These are phyloP conservation scores for Candida pseudofarinosa DNA, from an alignment of 805 yeast genomes.

Conservation along the genomic window DNA sequence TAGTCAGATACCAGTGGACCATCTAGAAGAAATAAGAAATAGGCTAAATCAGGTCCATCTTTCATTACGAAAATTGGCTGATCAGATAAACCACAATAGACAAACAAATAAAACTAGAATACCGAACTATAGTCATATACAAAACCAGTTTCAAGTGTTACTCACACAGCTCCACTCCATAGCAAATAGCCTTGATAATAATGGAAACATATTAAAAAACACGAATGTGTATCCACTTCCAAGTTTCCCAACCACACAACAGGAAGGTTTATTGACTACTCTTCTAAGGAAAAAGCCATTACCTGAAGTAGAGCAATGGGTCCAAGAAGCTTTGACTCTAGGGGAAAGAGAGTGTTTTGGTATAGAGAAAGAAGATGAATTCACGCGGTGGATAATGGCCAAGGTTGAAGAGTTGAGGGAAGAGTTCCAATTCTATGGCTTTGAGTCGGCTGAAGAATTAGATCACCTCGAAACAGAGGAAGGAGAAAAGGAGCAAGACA, in stretches of 20 bases:
- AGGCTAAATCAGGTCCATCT: constrained; percentile 40
- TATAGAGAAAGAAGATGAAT: constrained; percentile 49
- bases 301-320: constrained; percentile 91
- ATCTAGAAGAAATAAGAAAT: constrained; percentile 38
- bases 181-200: constrained; percentile 61
- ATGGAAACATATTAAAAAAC: constrained; percentile 52
- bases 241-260: constrained; percentile 78
- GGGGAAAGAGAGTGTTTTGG: constrained; percentile 23
- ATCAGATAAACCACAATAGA: constrained; percentile 32
- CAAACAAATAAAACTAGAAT: constrained; percentile 33
- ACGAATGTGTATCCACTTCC: constrained; percentile 84
- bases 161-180: constrained; percentile 79
- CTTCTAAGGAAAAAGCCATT: constrained; percentile 79
- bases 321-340: constrained; percentile 35
- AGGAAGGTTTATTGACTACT: constrained; percentile 79
- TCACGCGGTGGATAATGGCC: constrained; percentile 65
- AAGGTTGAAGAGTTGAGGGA: constrained; percentile 51
- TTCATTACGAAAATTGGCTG: constrained; percentile 35
- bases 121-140: constrained; percentile 60
- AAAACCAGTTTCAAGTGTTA: constrained; percentile 78
- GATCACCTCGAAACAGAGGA: constrained; percentile 26
- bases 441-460: constrained; percentile 49
- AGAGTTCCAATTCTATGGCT: constrained; percentile 60
- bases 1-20: constrained; percentile 30
- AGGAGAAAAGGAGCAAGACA: constrained; percentile 21